These are phyloP conservation scores for Larix kaempferi DNA, from an alignment of 75 land plant species.

Conservation along the genomic window DNA sequence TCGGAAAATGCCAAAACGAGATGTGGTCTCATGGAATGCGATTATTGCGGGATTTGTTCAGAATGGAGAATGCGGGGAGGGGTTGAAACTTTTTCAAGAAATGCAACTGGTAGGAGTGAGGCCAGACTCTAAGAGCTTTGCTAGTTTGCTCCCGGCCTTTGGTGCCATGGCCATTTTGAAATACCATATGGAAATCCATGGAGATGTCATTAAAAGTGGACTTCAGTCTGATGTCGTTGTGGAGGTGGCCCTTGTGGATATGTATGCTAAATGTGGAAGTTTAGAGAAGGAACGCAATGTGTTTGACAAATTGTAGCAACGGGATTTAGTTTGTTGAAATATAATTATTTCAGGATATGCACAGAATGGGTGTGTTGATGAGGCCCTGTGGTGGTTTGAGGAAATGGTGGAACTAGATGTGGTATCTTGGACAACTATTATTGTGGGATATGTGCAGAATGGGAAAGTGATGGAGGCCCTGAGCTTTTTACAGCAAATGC, in stretches of 20 bases:
- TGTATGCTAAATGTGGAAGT: constrained; percentile 61
- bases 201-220: constrained; percentile 20
- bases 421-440: constrained; percentile 59
- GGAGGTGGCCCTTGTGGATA: constrained; percentile 42
- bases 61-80: no score
- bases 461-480: constrained; percentile 42
- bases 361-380: no score
- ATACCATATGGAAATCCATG: constrained; percentile 52
- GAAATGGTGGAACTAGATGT: constrained; percentile 24
- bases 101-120: neutral
- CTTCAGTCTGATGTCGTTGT: constrained; percentile 23
- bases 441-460: constrained; percentile 48
- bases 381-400: no score
- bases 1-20: constrained; percentile 37
- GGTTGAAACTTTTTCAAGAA: no score
- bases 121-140: constrained; percentile 47
- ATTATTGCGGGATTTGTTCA: no score
- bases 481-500: constrained; percentile 37
- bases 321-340: no score
- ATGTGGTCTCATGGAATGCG: no score
- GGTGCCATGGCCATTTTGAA: constrained; percentile 28
- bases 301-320: constrained; percentile 19
- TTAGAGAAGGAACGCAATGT: constrained; percentile 22
- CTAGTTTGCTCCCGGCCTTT: constrained; percentile 57
- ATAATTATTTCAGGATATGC: no score